Conservation (phyloP, 176 grass and related monocot species). For the Ensete glaucum region DNA sequence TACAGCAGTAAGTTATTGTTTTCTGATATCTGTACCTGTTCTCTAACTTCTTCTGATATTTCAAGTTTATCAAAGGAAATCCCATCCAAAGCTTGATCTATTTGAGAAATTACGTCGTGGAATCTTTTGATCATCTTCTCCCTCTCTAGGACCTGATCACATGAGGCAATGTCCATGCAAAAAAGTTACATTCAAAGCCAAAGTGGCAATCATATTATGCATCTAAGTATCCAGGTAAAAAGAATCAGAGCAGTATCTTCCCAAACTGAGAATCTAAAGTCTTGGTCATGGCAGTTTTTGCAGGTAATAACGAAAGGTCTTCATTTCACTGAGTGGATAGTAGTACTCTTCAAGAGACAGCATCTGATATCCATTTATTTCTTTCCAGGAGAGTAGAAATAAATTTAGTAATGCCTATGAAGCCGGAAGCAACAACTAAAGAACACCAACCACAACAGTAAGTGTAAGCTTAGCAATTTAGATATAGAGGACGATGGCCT, state of each 20-base stretch:
- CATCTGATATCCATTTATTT: no score
- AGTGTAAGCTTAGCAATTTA: no score
- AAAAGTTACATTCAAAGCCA: background rate
- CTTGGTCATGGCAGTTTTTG: background rate
- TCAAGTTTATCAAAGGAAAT: constrained; percentile 4
- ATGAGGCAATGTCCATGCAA: background rate
- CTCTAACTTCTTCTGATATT: constrained; percentile 6
- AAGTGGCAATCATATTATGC: background rate
- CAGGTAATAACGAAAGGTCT: background rate
- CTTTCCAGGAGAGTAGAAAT: no score
- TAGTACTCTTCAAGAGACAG: no score
- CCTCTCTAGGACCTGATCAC: constrained; percentile 9
- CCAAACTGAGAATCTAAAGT: background rate
- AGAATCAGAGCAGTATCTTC: background rate
- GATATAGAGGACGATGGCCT: no score
- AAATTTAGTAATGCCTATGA: no score
- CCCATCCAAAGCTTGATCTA: constrained; percentile 5
- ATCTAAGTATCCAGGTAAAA: background rate
- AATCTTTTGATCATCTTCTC: constrained; percentile 12
- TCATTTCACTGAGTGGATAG: background rate
- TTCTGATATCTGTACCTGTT: background rate
- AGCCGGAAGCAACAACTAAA: no score
- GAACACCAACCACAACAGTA: no score
- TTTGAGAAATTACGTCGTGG: background rate
- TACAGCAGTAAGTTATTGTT: background rate